Evolutionary conservation across 1,284 basidiomycete species (phyloP).

Genomic region (Ustanciosporium gigantosporum): DNA sequence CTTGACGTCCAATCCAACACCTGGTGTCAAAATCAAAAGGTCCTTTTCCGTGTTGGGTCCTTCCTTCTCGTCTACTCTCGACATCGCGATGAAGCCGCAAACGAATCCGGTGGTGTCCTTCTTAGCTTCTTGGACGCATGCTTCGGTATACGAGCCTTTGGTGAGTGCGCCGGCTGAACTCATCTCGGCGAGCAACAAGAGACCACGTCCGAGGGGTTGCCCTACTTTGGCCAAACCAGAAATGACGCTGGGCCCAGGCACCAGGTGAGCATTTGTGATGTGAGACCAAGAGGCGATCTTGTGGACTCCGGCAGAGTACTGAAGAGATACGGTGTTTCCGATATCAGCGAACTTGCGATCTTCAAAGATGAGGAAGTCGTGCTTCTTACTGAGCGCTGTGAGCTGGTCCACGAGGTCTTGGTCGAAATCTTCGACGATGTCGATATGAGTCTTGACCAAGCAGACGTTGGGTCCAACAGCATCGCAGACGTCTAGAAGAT

Average conservation of each 20-base stretch:
- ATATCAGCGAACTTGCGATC: slow-evolving; percentile 99
- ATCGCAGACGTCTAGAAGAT: slow-evolving; percentile 84
- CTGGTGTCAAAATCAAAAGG: slow-evolving; percentile 89
- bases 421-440: slow-evolving; percentile 92
- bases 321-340: slow-evolving; percentile 92
- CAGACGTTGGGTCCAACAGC: slow-evolving; percentile 85
- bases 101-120: slow-evolving; percentile 51
- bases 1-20: slow-evolving; percentile 80
- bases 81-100: slow-evolving; percentile 72
- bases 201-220: slow-evolving; percentile 77
- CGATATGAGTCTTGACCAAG: slow-evolving; percentile 98
- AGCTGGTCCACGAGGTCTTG: slow-evolving; percentile 73
- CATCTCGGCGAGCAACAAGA: slow-evolving; percentile 95
- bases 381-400: slow-evolving; percentile 72
- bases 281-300: slow-evolving; percentile 95
- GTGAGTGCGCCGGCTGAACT: slow-evolving; percentile 86
- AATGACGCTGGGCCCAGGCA: slow-evolving; percentile 89
- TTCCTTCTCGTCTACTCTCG: slow-evolving; percentile 67
- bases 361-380: slow-evolving; percentile 97
- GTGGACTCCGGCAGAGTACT: slow-evolving; percentile 91
- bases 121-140: slow-evolving; percentile 69
- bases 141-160: slow-evolving; percentile 79
- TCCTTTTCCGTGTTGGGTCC: slow-evolving; percentile 65
- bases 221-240: slow-evolving; percentile 85
- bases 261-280: slow-evolving; percentile 93